These are phyloP conservation scores for Stentor coeruleus DNA, from an alignment of 73 alveolate genomes.

Conservation along the genomic window DNA sequence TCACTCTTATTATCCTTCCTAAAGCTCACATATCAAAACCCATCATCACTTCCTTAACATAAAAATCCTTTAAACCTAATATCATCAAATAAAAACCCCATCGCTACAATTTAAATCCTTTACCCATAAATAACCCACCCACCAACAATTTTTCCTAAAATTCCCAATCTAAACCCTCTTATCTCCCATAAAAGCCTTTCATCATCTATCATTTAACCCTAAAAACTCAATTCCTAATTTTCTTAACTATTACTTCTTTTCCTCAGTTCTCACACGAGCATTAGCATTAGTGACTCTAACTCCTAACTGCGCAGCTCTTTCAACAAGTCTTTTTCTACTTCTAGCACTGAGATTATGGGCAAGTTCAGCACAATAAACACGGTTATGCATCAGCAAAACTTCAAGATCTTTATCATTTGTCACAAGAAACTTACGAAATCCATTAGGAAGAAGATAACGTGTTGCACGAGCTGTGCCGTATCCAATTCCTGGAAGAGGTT, in stretches of 20 bases:
- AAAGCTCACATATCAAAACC: too few relatives aligned
- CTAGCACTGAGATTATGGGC: conserved; percentile 82
- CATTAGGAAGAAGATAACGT: conserved; percentile 71
- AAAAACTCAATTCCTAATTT: too few relatives aligned
- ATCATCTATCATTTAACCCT: too few relatives aligned
- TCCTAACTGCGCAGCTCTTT: conserved; percentile 89
- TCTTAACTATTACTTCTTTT: conserved; percentile 28
- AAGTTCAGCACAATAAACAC: conserved; percentile 90
- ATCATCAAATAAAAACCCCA: too few relatives aligned
- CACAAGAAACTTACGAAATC: conserved; percentile 79
- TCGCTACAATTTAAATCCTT: too few relatives aligned
- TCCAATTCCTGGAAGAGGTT: conserved; percentile 84
- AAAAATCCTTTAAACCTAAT: too few relatives aligned
- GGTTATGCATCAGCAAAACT: conserved; percentile 87
- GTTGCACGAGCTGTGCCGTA: conserved; percentile 76
- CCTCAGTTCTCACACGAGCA: conserved; percentile 68
- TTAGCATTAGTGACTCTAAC: conserved; percentile 86
- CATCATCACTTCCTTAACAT: too few relatives aligned
- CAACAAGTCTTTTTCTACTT: conserved; percentile 66
- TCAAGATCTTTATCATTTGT: conserved; percentile 79
- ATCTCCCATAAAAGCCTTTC: too few relatives aligned
- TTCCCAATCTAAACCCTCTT: too few relatives aligned
- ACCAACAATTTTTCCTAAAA: too few relatives aligned
- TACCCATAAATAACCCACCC: too few relatives aligned
- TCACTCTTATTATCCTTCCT: too few relatives aligned